Base-by-base conservation (phyloP, 176 grass and related monocot genomes). In the Aechmea fasciata region DNA sequence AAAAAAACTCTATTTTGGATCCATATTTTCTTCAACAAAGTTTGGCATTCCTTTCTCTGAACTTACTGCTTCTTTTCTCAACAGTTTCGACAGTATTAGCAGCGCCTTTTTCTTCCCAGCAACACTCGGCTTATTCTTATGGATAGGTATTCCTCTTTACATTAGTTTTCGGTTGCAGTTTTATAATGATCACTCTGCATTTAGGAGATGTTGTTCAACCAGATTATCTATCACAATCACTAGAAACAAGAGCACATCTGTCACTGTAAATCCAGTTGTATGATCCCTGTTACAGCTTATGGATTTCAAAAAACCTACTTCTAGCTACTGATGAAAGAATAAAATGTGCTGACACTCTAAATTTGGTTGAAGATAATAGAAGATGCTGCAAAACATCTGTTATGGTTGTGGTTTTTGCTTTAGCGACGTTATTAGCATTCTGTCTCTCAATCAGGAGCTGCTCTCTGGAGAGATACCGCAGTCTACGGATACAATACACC, bases 91-190 rank as follows among this genome's bases (percentile, higher is more conserved):
- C 53, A 90, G 69, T 74, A 92, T 92, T 52, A 92, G 86, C 79
- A 81, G 67, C 81, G 84, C 89, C 71, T 97, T 90, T 79, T 97
- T 90, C 84, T 85, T 97, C 48, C 74, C 71, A 19, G 88, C 93
- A 64, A 83, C 86, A 66, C 49, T 78, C 1, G 79, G 89, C 13
- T 63, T 92, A 47, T 64, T 97, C 77, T 62, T 87, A 33, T 93
- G 87, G 87, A 83, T 92, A 93, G 94, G 89, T 93, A 68, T 61
- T 23, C 64, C 76, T 74, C 67, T 61, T 19, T 7, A 41, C 33
- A 41, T 41, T 41, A 41, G 33, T 41, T 41, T 41, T 41, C 33
- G 33, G 33, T 41, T 41, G 33, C 33, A 41, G 5, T 41, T 41
- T 41, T 6, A 41, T 55, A n/a, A 13, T 13, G 52, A 55, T 55